Evolutionary conservation across 225 moss, liverwort and hornwort species (phyloP).

Genomic region (Asterella californica): DNA sequence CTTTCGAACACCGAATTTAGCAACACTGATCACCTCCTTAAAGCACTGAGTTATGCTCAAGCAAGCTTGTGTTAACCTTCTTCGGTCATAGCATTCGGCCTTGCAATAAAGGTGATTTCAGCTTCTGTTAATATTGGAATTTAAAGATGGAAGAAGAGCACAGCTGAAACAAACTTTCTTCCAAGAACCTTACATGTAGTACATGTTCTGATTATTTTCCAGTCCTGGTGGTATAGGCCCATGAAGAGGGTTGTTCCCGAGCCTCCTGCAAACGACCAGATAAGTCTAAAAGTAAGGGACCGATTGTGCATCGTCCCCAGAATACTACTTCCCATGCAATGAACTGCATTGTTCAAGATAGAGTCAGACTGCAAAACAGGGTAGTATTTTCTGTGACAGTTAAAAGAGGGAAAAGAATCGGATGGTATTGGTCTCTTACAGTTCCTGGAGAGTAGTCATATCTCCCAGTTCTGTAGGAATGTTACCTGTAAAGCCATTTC

Average conservation of each 20-base stretch:
- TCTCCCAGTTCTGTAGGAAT: slow-evolving; percentile 24
- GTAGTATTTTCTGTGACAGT: background rate
- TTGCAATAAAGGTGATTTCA: background rate
- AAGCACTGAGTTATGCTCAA: background rate
- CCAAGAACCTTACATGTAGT: background rate
- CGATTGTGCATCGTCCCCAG: background rate
- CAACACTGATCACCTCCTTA: no score
- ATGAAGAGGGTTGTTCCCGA: slow-evolving; percentile 9
- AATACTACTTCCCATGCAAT: background rate
- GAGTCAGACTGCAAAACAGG: background rate
- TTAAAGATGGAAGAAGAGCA: background rate
- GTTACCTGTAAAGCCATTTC: slow-evolving; percentile 29
- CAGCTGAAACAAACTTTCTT: background rate
- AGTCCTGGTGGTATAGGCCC: slow-evolving; percentile 15
- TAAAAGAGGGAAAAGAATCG: background rate
- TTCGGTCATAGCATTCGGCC: background rate
- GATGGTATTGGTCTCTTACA: slow-evolving; percentile 23
- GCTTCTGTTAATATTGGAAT: background rate
- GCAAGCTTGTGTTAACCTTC: background rate
- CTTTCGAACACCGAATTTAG: no score
- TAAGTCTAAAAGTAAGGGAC: background rate
- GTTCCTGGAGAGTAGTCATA: slow-evolving; percentile 14
- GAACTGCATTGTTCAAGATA: background rate
- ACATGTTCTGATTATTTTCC: slow-evolving; percentile 14
- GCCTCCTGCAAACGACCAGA: slow-evolving; percentile 9